Evolutionary conservation across 371 early-diverging fungal species (phyloP), one percentile per base, ranked within the genome.

Genomic region (Mortierella sp.): DNA sequence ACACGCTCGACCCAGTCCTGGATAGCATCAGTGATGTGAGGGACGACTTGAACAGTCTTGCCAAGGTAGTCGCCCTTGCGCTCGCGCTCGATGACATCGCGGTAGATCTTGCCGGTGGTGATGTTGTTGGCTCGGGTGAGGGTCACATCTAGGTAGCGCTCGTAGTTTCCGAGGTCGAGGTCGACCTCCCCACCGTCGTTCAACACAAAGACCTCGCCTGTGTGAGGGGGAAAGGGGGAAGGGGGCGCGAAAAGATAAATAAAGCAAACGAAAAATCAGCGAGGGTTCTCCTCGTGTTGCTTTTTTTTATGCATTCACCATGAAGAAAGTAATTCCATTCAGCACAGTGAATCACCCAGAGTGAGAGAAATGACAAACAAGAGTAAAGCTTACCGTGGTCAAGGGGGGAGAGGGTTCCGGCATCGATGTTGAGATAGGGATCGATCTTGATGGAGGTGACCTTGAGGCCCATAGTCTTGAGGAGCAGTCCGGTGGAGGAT

Each of bases 131-230:
- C 96, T 57, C 97, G 94, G 47, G 98, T 96, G 79, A 99, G 91
- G 54, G 95, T 95, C 9, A 99, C 93, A 88, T 97, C 98, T 70
- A 99, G 89, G 92, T 99, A 99, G 72, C 99, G 96, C 92, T 99
- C 99, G 89, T 99, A 99, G 92, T 99, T 99, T 71, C 99, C 99
- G 50, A 99, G 93, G 89, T 99, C 99, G 65, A 99, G 93, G 89
- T 99, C 99, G 52, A 99, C 99, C 90, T 99, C 99, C 78, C 99
- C 99, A 74, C 99, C 99, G 88, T 99, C 99, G 80, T 98, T 96
- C 71, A 99, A 92, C 21, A 99, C 99, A 90, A 98, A 99, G 13
- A 99, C 99, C 88, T 99, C 99, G 81, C 98, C 96, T 96, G 76
- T 48, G 48, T 14, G 50, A 13, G 31, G 24, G 47, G 50, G 38